These are phyloP conservation scores for Hysterangium stoloniferum DNA, from an alignment of 768 basidiomycete species.

Conservation along the genomic window DNA sequence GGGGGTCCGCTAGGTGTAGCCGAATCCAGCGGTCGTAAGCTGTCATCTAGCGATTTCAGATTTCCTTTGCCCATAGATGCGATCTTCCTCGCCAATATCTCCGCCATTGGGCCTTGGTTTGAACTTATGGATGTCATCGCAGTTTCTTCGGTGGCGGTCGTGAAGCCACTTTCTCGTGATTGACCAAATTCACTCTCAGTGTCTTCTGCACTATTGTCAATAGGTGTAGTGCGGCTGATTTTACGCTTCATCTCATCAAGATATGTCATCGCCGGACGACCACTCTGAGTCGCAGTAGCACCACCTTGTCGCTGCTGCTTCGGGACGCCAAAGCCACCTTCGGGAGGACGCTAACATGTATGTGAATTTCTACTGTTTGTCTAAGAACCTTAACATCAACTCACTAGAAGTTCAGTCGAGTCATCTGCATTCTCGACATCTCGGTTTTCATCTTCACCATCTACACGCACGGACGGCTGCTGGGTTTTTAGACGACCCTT, in stretches of 20 bases:
- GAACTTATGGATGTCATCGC: conserved; percentile 50
- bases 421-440: conserved; percentile 75
- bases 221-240: background rate
- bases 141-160: conserved; percentile 48
- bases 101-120: conserved; percentile 45
- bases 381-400: conserved; percentile 6
- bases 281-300: background rate
- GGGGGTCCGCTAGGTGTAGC: conserved; percentile 24
- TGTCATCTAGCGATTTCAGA: conserved; percentile 31
- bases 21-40: conserved; percentile 25
- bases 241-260: conserved; percentile 10
- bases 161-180: conserved; percentile 35
- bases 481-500: conserved; percentile 1
- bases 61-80: conserved; percentile 38
- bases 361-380: too few species aligned
- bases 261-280: background rate
- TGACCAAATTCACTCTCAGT: conserved; percentile 48
- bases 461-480: too few species aligned
- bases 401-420: conserved; percentile 52
- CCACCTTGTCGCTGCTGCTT: background rate
- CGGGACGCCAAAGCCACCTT: too few species aligned
- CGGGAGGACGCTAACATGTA: too few species aligned
- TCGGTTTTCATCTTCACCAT: too few species aligned
- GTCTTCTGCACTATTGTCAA: conserved; percentile 26
- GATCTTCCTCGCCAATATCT: conserved; percentile 55